phyloP scores from a whole-genome alignment of 257 asterid species.

The Paraleonurus japonicus region DNA sequence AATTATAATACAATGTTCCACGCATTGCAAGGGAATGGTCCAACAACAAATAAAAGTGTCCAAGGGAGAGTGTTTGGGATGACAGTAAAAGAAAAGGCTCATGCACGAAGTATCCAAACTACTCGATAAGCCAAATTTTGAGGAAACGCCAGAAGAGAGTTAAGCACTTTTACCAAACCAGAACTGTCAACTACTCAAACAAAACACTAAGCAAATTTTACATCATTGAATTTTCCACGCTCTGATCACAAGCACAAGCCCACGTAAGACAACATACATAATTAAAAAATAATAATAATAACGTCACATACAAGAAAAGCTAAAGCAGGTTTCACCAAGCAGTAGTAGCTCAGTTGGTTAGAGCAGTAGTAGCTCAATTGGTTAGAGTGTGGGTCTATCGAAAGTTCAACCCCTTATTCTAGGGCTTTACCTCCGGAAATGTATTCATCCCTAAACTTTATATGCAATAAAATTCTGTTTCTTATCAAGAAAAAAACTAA shows the following conservation, averaged over 20 bases:
- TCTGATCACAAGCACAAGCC: conserved; percentile 6
- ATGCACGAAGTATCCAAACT: not conserved
- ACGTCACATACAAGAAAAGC: no score
- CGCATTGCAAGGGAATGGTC: not conserved
- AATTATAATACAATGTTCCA: not conserved
- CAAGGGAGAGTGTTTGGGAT: not conserved
- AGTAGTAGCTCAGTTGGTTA: no score
- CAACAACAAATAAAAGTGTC: not conserved
- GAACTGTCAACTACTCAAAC: not conserved
- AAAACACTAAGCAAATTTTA: not conserved
- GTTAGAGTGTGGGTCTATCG: no score
- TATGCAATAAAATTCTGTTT: no score
- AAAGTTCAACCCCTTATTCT: no score
- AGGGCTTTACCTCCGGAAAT: no score
- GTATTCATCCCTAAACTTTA: no score
- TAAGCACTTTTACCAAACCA: not conserved
- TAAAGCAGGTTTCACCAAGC: no score
- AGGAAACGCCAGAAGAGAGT: not conserved
- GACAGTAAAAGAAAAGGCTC: not conserved
- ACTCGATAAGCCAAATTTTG: not conserved
- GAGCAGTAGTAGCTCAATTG: no score
- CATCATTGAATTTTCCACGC: not conserved
- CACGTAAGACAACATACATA: not conserved
- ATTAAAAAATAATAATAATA: no score
- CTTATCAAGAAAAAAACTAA: no score